phyloP scores from a whole-genome alignment of 805 yeast species.

The Candida coquimbonensis region DNA sequence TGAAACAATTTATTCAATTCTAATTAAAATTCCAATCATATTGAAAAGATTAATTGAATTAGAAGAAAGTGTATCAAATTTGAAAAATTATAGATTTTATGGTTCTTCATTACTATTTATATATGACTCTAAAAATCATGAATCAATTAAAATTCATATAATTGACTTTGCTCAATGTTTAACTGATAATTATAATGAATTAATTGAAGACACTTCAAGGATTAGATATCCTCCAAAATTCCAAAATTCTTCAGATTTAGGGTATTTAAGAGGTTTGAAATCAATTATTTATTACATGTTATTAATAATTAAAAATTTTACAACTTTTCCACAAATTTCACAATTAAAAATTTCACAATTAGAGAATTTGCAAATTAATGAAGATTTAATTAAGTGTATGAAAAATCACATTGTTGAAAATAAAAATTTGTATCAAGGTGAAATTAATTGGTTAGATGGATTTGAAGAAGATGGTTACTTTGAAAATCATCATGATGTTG shows the following conservation, averaged over 20 bases:
- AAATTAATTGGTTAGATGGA: constrained; percentile 33
- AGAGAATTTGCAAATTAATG: constrained; percentile 16
- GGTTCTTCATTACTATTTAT: constrained; percentile 85
- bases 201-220: neutral
- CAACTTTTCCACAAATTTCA: constrained; percentile 17
- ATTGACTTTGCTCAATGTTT: constrained; percentile 96
- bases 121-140: constrained; percentile 33
- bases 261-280: constrained; percentile 75
- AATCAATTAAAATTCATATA: constrained; percentile 47
- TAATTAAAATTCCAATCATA: constrained; percentile 60
- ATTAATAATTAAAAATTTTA: constrained; percentile 48
- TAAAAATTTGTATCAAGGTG: constrained; percentile 14
- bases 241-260: constrained; percentile 60
- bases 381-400: constrained; percentile 24
- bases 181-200: constrained; percentile 41
- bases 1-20: constrained; percentile 43
- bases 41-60: constrained; percentile 55
- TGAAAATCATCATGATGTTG: constrained; percentile 22
- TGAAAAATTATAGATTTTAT: constrained; percentile 78
- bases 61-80: constrained; percentile 41
- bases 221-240: constrained; percentile 65
- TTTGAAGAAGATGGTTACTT: constrained; percentile 24
- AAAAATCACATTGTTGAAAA: constrained; percentile 15
- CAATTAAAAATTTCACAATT: neutral
- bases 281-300: constrained; percentile 67